Evolutionary conservation across 2,329 filamentous ascomycete genomes (phyloP), one percentile per base, ranked within the genome.

Genomic region (Colletotrichum sp.): DNA sequence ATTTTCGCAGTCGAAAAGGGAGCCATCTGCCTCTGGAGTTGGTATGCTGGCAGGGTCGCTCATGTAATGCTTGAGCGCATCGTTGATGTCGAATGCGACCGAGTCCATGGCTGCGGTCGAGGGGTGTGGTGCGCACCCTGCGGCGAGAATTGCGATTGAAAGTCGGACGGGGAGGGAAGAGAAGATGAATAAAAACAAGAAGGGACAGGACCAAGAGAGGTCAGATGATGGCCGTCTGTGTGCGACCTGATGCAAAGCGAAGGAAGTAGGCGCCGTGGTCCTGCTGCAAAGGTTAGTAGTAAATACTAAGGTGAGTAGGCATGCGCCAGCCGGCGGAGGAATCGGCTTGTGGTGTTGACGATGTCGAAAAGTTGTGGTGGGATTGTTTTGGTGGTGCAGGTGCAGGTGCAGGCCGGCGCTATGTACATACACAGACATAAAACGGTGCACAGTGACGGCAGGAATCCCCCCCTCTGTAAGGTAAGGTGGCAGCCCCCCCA

Each of bases 51-150:
- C 89, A 10, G 97, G 96, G 84, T 99, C 96, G 86, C 95, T 98
- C 91, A 98, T 95, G 87, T 98, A 99, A 84, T 95, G 92, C 89
- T 98, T 98, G 85, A 99, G 94, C 79, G 96, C 95, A 88, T 98
- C 94, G 85, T 98, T 98, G 86, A 99, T 95, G 85, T 99, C 95
- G 87, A 99, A 99, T 82, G 93, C 91, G 83, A 96, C 91, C 88
- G 94, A 94, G 82, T 89, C 94, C 93, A 94, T 94, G 83, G 78
- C 85, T 81, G 84, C 82, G 81, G 79, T 79, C 75, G 69, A 52
- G 70, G 21, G 26, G 58, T 21, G 68, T 64, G 58, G 58, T 74
- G 74, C 70, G 72, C 75, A 75, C 74, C 77, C 63, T 24, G 21
- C 13, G 71, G 36, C 21, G 48, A 57, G 43, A 21, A 66, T 30